Conservation (phyloP, 305 asterid genomes). For the Withania somnifera region DNA sequence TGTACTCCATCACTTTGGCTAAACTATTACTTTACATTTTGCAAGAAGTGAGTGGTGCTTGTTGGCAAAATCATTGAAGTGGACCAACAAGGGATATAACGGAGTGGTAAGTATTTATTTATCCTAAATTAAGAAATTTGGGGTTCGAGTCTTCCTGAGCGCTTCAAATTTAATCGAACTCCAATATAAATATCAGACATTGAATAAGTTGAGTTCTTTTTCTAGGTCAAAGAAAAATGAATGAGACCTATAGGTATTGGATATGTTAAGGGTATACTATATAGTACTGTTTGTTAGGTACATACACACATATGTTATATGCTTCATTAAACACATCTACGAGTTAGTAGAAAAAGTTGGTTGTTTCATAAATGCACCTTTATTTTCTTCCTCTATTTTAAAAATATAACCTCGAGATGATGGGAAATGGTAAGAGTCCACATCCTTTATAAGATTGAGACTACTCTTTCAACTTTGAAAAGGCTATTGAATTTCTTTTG, state of each 20-base stretch:
- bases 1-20: no score
- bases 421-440: neutral
- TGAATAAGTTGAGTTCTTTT: neutral
- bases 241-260: neutral
- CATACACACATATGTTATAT: neutral
- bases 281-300: slow-evolving; percentile 2
- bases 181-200: no score
- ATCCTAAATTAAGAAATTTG: no score
- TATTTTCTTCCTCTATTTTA: neutral
- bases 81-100: no score
- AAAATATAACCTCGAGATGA: neutral
- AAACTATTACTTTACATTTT: neutral
- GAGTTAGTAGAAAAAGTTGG: neutral
- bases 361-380: neutral
- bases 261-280: neutral
- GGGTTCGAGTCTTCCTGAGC: no score
- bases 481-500: neutral
- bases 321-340: slow-evolving; percentile 4
- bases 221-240: neutral
- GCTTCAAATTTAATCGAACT: no score
- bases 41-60: neutral
- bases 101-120: no score
- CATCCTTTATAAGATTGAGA: slow-evolving; percentile 3
- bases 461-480: neutral
- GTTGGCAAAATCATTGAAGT: neutral